Base-by-base conservation (phyloP, 2,329 filamentous ascomycete genomes). In the Colletotrichum caudatum region DNA sequence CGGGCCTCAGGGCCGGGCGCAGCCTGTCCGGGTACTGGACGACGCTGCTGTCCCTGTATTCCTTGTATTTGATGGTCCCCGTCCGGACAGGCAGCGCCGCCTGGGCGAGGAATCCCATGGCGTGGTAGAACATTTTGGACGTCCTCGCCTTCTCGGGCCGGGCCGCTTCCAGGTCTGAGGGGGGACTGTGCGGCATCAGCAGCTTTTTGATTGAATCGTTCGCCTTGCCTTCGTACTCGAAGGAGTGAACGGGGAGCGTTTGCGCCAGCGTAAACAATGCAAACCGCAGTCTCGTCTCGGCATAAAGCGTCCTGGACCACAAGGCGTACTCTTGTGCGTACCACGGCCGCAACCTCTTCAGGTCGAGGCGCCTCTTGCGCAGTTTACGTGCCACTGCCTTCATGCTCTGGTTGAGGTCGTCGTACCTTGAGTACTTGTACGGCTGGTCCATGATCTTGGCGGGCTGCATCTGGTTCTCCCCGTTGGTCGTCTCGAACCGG, bases 261-360 rank as follows among this genome's bases (percentile, higher is more conserved):
- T 2, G 1, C 2, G 14, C 29, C 9, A 58, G 16, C 0, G 1
- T 2, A 9, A 0, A 2, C 50, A 68, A 2, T 3, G 16, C 1
- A 12, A 2, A 6, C 44, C 44, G 46, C 48, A 53, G 12, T 8
- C 16, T 5, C 12, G 33, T 51, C 16, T 66, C 56, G 50, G 46
- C 66, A 29, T 66, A 71, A 29, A 60, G 12, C 26, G 68, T 66
- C 14, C 16, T 9, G 8, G 20, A 8, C 57, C 71, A 73, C 8
- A 48, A 20, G 14, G 23, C 35, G 46, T 71, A 66, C 23, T 63
- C 29, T 2, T 5, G 7, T n/a, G 39, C 29, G 37, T 54, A 63
- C 50, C 60, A 66, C n/a, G 67, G 62, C 44, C 67, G 70, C 46
- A 46, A 5, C 12, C 9, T 4, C 39, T 39, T 56, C 7, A 66